Conservation (phyloP, 2,329 filamentous ascomycete genomes). For the Taxawa tesnikishii region DNA sequence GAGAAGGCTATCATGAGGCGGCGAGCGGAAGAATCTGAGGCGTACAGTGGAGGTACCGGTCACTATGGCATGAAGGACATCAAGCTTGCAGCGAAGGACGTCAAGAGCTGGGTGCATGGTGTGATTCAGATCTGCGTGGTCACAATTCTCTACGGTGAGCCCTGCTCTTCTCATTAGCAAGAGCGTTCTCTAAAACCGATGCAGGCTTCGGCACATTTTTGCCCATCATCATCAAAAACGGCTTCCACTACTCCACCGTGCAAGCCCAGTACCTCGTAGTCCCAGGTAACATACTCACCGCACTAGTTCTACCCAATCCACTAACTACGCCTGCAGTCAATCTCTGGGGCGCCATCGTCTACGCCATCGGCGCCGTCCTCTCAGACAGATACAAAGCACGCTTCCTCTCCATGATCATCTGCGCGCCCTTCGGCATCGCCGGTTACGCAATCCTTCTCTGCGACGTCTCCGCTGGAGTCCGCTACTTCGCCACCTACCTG, state of each 20-base stretch:
- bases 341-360: constrained; percentile 28
- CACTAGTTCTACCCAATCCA: background rate
- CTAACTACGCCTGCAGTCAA: constrained; percentile 17
- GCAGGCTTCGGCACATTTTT: constrained; percentile 31
- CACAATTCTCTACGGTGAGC: constrained; percentile 27
- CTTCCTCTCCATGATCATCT: constrained; percentile 23
- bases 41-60: constrained; percentile 18
- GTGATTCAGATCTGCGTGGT: constrained; percentile 27
- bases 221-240: constrained; percentile 29
- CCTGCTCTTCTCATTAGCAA: no score
- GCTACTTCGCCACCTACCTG: constrained; percentile 21
- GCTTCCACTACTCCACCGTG: constrained; percentile 26
- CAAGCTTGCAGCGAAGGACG: constrained; percentile 18
- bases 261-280: constrained; percentile 28
- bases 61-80: constrained; percentile 19
- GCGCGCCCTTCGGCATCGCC: constrained; percentile 17
- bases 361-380: constrained; percentile 24
- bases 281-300: constrained; percentile 13
- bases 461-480: constrained; percentile 14
- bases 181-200: no score
- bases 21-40: constrained; percentile 17
- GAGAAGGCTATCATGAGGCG: constrained; percentile 19
- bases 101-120: constrained; percentile 21
- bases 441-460: constrained; percentile 20
- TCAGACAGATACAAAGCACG: constrained; percentile 25